Evolutionary conservation across 2,329 filamentous ascomycete genomes (phyloP), one percentile per base, ranked within the genome.

Genomic region (Trichoderma simmonsii): DNA sequence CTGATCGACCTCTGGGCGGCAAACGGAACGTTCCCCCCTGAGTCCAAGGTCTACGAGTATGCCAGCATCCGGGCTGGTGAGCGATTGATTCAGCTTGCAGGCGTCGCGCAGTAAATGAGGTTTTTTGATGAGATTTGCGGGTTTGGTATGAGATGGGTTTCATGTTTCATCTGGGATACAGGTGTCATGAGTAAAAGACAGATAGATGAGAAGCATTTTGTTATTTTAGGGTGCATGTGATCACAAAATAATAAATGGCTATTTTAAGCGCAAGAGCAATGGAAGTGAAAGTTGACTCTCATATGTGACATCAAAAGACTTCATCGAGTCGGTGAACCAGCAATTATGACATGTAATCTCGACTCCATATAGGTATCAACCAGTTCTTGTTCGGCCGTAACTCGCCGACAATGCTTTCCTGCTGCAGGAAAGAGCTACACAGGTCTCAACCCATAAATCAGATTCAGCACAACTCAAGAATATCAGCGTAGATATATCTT

Each of bases 1-100:
- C 84, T 98, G 76, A 93, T 98, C 76, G 94, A 98, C 78, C 87
- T 98, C 62, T 98, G 95, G 92, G 91, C 94, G 30, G 91, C 91
- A 74, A 95, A 95, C 79, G 94, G 95, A 72, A 93, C 95, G 30
- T 92, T 98, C 77, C 94, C 94, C 2, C 89, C 90, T 14, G 92
- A 93, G 74, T 91, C 88, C 56, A 91, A 89, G 82, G 89, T 89
- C 2, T 91, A 90, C 77, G 87, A 89, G 73, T 90, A 89, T 76
- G 89, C 89, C 73, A 91, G 91, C 78, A 79, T 90, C 59, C 84
- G 85, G 72, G 88, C 86, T 43, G 89, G 89, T 48, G 86, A 91
- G 78, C 84, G 85, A 34, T 80, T 91, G 64, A 81, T 91, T 76
- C 85, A 89, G 77, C 78, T 88, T 72, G 79, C 82, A 68, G 79